A percentile compares a stretch with the other conserved stretches of the same genome.
These are phyloP conservation scores for Danielozyma ontarioensis DNA, from an alignment of 805 yeast species.

Conservation along the genomic window DNA sequence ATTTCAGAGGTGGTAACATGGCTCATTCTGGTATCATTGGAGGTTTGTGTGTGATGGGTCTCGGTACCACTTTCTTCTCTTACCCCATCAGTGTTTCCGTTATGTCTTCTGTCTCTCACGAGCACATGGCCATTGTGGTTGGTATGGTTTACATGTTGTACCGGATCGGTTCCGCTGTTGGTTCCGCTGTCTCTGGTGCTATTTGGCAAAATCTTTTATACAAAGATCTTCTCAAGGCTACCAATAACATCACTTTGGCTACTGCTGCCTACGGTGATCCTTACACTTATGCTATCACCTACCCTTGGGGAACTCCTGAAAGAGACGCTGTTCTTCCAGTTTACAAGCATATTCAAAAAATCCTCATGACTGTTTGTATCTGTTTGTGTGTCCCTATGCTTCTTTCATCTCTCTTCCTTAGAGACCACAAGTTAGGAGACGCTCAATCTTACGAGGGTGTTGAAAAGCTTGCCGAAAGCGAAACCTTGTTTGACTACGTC, in stretches of 20 bases:
- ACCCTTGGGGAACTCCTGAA: slow-evolving; percentile 6
- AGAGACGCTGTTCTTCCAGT: slow-evolving; percentile 5
- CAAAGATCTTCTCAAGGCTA: slow-evolving; percentile 1
- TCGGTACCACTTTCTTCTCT: slow-evolving; percentile 16
- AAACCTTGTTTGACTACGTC: neutral
- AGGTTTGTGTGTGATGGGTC: slow-evolving; percentile 12
- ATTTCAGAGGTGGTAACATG: slow-evolving; percentile 14
- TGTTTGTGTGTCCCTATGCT: slow-evolving; percentile 9
- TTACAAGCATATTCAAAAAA: slow-evolving; percentile 6
- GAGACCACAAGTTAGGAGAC: slow-evolving; percentile 5
- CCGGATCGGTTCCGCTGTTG: slow-evolving; percentile 15
- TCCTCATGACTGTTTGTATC: slow-evolving; percentile 4
- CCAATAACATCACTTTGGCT: slow-evolving; percentile 3
- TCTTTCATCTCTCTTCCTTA: slow-evolving; percentile 5
- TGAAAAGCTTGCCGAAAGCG: neutral
- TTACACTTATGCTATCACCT: slow-evolving; percentile 4
- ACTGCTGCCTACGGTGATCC: slow-evolving; percentile 5
- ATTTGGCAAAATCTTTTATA: slow-evolving; percentile 13
- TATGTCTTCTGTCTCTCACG: slow-evolving; percentile 12
- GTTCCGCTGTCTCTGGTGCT: slow-evolving; percentile 16
- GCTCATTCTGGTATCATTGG: slow-evolving; percentile 14
- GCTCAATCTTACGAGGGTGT: neutral
- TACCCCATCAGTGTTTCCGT: slow-evolving; percentile 12
- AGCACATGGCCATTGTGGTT: slow-evolving; percentile 14
- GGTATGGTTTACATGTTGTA: slow-evolving; percentile 10